phyloP scores from a whole-genome alignment of 2,329 filamentous ascomycete species.

The Salinomyces thailandicus region DNA sequence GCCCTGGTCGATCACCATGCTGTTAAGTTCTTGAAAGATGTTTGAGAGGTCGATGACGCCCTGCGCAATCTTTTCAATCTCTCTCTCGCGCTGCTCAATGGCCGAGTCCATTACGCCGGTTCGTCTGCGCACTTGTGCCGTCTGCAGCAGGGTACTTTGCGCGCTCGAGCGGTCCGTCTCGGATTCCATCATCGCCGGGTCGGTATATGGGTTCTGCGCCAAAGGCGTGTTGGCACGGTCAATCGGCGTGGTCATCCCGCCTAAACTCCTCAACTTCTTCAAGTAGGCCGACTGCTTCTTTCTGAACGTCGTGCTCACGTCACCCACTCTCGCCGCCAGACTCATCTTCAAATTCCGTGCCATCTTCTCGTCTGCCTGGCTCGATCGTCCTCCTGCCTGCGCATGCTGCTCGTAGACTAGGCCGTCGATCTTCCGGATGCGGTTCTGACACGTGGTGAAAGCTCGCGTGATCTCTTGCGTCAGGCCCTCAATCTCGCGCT shows the following conservation, averaged over 20 bases:
- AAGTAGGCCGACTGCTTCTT: slow-evolving; percentile 97
- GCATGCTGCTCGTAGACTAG: slow-evolving; percentile 75
- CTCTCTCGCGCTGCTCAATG: slow-evolving; percentile 84
- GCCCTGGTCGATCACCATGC: slow-evolving; percentile 59
- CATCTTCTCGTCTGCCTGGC: slow-evolving; percentile 83
- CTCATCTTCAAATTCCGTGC: slow-evolving; percentile 92
- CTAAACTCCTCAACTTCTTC: slow-evolving; percentile 46
- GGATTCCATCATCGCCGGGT: slow-evolving; percentile 84
- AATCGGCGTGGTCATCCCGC: slow-evolving; percentile 40
- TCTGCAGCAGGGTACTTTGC: slow-evolving; percentile 75
- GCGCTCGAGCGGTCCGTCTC: slow-evolving; percentile 89
- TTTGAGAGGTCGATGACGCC: slow-evolving; percentile 95
- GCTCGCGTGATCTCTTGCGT: slow-evolving; percentile 81
- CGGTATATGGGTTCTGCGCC: slow-evolving; percentile 56
- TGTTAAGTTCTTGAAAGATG: slow-evolving; percentile 91
- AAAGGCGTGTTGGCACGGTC: slow-evolving; percentile 38
- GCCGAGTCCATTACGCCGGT: slow-evolving; percentile 62
- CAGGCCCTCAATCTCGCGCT: slow-evolving; percentile 77
- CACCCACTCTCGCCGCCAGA: slow-evolving; percentile 76
- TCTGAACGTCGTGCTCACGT: slow-evolving; percentile 80
- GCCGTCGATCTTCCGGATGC: slow-evolving; percentile 75
- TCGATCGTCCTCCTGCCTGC: slow-evolving; percentile 45
- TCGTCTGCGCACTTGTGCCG: slow-evolving; percentile 47
- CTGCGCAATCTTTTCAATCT: slow-evolving; percentile 96
- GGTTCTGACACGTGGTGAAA: slow-evolving; percentile 82